These are phyloP conservation scores for Mycena rosella DNA, from an alignment of 768 basidiomycete genomes.

Conservation along the genomic window DNA sequence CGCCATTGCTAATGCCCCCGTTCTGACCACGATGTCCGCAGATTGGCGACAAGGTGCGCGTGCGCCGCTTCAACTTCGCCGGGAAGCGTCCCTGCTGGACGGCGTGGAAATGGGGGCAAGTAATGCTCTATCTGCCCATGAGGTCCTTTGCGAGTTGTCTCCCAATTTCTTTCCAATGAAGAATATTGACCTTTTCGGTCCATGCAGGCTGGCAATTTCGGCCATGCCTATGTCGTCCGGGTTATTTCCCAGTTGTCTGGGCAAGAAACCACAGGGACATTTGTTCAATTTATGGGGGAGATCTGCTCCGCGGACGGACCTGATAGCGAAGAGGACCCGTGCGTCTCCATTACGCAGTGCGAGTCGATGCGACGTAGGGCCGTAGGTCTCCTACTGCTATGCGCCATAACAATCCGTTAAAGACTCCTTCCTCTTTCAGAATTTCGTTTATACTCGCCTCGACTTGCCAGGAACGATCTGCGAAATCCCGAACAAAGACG, in stretches of 20 bases:
- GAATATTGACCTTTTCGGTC: background rate
- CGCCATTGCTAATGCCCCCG: background rate
- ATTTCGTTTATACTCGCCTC: slow-evolving; percentile 22
- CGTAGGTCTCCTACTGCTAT: slow-evolving; percentile 2
- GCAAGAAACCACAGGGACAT: background rate
- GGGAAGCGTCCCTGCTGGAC: slow-evolving; percentile 1
- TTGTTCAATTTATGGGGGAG: slow-evolving; percentile 27
- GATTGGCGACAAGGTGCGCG: slow-evolving; percentile 27
- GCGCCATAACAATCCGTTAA: background rate
- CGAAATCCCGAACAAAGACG: background rate
- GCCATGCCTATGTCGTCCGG: slow-evolving; percentile 16
- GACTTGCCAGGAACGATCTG: background rate
- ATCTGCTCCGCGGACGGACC: slow-evolving; percentile 2
- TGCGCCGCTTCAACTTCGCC: slow-evolving; percentile 24
- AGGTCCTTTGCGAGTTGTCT: slow-evolving; percentile 14
- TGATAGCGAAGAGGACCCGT: background rate
- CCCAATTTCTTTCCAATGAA: background rate
- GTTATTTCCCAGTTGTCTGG: background rate
- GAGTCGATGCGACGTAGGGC: slow-evolving; percentile 7
- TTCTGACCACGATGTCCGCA: background rate
- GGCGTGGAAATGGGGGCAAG: slow-evolving; percentile 23
- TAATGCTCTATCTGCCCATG: slow-evolving; percentile 15
- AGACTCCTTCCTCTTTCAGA: background rate
- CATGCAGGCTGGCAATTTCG: slow-evolving; percentile 23
- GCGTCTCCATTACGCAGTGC: slow-evolving; percentile 9